phyloP scores from a whole-genome alignment of 2,329 filamentous ascomycete species.

The Fulvia fulva region DNA sequence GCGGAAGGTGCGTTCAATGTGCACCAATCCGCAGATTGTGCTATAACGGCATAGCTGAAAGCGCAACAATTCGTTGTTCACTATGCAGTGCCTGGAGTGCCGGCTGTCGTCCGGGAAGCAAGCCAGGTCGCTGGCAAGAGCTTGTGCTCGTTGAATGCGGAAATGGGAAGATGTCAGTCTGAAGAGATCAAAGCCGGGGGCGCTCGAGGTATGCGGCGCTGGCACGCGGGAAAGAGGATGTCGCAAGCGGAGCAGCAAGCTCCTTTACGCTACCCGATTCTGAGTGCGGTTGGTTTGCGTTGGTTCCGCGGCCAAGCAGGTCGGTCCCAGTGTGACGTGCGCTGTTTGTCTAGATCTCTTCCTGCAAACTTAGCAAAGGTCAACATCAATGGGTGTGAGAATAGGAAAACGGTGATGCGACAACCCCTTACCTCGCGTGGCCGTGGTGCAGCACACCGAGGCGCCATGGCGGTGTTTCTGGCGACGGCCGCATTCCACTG shows the following conservation, averaged over 20 bases:
- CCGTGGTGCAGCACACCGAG: background rate
- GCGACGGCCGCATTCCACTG: constrained; percentile 5
- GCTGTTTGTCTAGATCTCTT: background rate
- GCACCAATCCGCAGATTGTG: constrained; percentile 8
- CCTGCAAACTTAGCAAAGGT: background rate
- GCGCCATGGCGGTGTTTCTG: background rate
- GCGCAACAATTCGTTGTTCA: background rate
- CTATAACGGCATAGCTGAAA: background rate
- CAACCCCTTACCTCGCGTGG: constrained; percentile 2
- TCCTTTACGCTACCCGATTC: constrained; percentile 1
- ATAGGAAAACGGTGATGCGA: background rate
- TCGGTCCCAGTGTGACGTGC: background rate
- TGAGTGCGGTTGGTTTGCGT: constrained; percentile 6
- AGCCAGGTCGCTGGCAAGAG: background rate
- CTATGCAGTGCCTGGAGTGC: constrained; percentile 6
- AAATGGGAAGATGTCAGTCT: background rate
- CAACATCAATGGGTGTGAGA: background rate
- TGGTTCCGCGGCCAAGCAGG: constrained; percentile 13
- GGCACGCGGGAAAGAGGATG: constrained; percentile 7
- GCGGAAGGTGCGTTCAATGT: constrained; percentile 8
- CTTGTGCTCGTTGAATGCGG: constrained; percentile 8
- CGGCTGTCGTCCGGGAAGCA: constrained; percentile 12
- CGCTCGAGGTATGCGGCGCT: constrained; percentile 16
- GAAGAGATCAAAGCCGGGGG: background rate
- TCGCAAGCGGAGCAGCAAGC: background rate